phyloP scores from a whole-genome alignment of 495 filamentous ascomycete species.

The Aspergillus hancockii region DNA sequence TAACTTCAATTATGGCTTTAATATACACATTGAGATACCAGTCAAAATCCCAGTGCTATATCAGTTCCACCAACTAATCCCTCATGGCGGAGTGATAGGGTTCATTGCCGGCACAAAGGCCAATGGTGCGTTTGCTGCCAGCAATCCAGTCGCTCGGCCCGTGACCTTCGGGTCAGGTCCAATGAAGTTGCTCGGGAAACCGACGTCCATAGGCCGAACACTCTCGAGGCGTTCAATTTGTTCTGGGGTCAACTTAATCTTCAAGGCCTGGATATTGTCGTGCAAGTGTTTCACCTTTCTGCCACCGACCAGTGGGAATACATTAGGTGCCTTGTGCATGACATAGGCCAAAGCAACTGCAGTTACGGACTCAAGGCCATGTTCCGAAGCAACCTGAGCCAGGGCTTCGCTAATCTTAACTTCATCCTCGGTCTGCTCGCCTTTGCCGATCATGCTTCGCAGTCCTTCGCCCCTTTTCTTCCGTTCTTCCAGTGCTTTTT shows the following conservation, averaged over 20 bases:
- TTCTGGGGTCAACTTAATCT: conserved; percentile 48
- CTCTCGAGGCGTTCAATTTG: conserved; percentile 58
- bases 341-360: conserved; percentile 71
- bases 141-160: conserved; percentile 13
- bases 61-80: not conserved
- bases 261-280: conserved; percentile 58
- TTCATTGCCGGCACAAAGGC: conserved; percentile 12
- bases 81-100: conserved; percentile 11
- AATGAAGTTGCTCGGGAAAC: conserved; percentile 56
- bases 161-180: conserved; percentile 33
- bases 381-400: conserved; percentile 52
- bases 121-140: conserved; percentile 9
- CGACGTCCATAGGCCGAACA: conserved; percentile 47
- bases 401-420: conserved; percentile 47
- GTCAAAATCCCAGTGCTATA: not conserved
- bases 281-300: conserved; percentile 60
- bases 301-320: conserved; percentile 71
- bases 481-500: conserved; percentile 29
- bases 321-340: conserved; percentile 66
- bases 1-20: not conserved
- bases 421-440: conserved; percentile 38
- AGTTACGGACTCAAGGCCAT: conserved; percentile 47
- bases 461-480: conserved; percentile 32
- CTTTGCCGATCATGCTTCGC: conserved; percentile 11
- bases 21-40: not conserved